Conservation (phyloP, 768 basidiomycete species). For the Tricholomella constricta region DNA sequence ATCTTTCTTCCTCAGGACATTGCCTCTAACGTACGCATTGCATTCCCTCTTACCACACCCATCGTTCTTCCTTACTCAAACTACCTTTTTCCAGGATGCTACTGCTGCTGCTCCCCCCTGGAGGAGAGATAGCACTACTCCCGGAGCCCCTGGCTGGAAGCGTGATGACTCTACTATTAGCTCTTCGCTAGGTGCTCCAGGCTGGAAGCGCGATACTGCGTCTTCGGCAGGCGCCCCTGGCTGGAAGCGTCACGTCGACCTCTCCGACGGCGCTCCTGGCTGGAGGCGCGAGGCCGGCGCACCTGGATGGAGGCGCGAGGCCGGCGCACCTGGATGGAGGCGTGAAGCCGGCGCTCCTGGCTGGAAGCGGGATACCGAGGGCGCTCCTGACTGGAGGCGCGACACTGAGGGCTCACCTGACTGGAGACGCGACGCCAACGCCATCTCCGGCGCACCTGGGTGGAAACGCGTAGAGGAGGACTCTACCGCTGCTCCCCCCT, state of each 20-base stretch:
- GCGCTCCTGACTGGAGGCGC: background rate
- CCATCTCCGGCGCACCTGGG: background rate
- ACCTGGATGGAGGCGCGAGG: slow-evolving; percentile 3
- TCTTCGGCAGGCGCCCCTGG: background rate
- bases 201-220: background rate
- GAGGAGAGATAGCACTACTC: background rate
- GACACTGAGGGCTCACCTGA: background rate
- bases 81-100: background rate
- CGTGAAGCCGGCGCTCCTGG: too few species aligned
- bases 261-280: background rate
- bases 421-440: background rate
- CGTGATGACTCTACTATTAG: background rate
- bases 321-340: background rate
- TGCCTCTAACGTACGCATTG: slow-evolving; percentile 2
- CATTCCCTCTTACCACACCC: background rate
- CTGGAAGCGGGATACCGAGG: too few species aligned
- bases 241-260: background rate
- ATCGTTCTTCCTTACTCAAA: background rate
- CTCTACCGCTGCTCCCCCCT: background rate
- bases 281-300: background rate
- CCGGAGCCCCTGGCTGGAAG: slow-evolving; percentile 2
- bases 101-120: background rate
- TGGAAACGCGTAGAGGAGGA: slow-evolving; percentile 3
- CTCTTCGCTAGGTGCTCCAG: background rate
- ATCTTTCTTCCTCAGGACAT: slow-evolving; percentile 7